Evolutionary conservation across 169 alveolate species (phyloP).

Genomic region (Plasmodium blacklocki): DNA sequence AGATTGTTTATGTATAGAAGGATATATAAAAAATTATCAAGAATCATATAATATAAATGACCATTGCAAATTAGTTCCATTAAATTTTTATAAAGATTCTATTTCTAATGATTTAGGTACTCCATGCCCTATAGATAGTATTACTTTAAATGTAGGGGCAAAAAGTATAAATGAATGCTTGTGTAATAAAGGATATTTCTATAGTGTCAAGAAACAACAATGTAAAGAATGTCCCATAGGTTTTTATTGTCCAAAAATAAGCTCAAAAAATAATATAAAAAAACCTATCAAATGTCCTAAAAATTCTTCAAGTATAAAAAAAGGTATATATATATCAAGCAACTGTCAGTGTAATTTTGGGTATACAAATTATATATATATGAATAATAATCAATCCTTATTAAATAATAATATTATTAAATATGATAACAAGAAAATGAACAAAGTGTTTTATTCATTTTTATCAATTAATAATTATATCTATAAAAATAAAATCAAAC

Average conservation of each 20-base stretch:
- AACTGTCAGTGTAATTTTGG: slow-evolving; percentile 84
- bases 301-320: slow-evolving; percentile 72
- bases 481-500: no score
- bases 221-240: slow-evolving; percentile 87
- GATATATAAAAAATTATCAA: slow-evolving; percentile 77
- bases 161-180: slow-evolving; percentile 77
- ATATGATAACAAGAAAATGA: slow-evolving; percentile 17
- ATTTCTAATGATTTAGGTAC: slow-evolving; percentile 70
- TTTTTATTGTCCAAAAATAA: slow-evolving; percentile 83
- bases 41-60: slow-evolving; percentile 81
- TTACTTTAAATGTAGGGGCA: slow-evolving; percentile 82
- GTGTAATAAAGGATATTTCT: slow-evolving; percentile 78
- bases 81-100: slow-evolving; percentile 85
- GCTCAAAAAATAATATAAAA: slow-evolving; percentile 24
- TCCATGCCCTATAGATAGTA: slow-evolving; percentile 86
- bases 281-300: slow-evolving; percentile 80
- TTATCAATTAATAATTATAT: neutral
- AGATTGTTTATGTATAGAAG: slow-evolving; percentile 81
- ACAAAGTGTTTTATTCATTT: neutral
- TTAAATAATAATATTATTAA: slow-evolving; percentile 13
- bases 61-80: slow-evolving; percentile 78
- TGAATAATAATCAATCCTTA: slow-evolving; percentile 1
- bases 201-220: slow-evolving; percentile 10
- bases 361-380: slow-evolving; percentile 40
- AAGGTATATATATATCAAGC: slow-evolving; percentile 66